Base-by-base conservation (phyloP, 2,329 filamentous ascomycete species). In the Furcasterigmium furcatum region DNA sequence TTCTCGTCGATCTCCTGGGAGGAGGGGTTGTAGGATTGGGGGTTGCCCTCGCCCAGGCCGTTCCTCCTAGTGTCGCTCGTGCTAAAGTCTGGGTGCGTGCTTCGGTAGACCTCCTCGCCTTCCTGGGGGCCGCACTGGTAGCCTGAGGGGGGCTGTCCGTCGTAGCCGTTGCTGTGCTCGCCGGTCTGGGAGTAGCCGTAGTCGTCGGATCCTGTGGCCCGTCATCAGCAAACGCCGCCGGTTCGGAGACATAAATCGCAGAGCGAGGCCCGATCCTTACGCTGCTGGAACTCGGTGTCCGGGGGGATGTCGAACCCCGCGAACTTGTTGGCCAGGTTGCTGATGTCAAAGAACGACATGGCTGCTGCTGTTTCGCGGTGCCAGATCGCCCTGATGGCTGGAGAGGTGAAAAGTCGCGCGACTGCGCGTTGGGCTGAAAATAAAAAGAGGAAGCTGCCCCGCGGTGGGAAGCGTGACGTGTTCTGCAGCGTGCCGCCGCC, bases 231-330 rank as follows among this genome's bases (percentile, higher is more conserved):
- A 5, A n/a, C n/a, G 20, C 12, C 3, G 19, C 19, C 12, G 38
- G 38, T 14, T 9, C 14, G 22, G 13, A 16, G 18, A 13, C n/a
- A n/a, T n/a, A n/a, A n/a, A n/a, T n/a, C n/a, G 43, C 7, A 27
- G 24, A 12, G 12, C 24, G 12, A 7, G 24, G 52, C 47, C 14
- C 44, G 18, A 25, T 49, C 51, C 35, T 55, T 48, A 32, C 53
- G 58, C 27, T 49, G 40, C 24, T 48, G 39, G 45, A 69, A 65
- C 52, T 66, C 64, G 55, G 72, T 66, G 40, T 63, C 64, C 34
- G 57, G 52, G 38, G 52, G 39, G 38, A 47, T 52, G 32, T 19
- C 46, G 43, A 75, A 61, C 51, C 70, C 68, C 50, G 73, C 69
- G 20, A 68, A 61, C 43, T 66, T 59, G 27, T 61, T 60, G 41